Base-by-base conservation (phyloP, 768 basidiomycete species). In the Brasilioporus rufonigricans region DNA sequence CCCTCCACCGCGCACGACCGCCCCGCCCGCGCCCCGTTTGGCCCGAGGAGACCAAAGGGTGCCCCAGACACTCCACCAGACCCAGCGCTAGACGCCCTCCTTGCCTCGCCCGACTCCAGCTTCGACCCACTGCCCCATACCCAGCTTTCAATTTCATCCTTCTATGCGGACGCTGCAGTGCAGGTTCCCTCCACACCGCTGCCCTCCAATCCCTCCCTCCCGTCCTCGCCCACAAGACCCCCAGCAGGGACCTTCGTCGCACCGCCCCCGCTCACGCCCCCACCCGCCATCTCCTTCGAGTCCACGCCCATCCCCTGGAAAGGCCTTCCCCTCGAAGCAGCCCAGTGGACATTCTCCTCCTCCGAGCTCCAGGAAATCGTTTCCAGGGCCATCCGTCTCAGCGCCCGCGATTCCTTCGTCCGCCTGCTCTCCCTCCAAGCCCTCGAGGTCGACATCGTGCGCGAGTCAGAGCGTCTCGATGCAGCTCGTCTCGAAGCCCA, bases 381-480 rank as follows among this genome's bases (percentile, higher is more conserved):
- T 19, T 85, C 87, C 29, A 77, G 80, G 8, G 86, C 87, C 5
- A 88, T 91, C 59, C 81, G 86, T 14, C 73, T 80, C 19, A 87
- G 86, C 11, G 83, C 86, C 0, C 76, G 78, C 56, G 85, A 87
- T 55, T 84, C 85, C 3, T 87, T 84, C 61, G 81, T 91, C 47
- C 86, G 88, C 4, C 74, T 91, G 11, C 76, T 91, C 21, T 80
- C 87, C 13, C 59, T 81, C 14, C 80, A 86, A 14, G 79, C 80
- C 16, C 74, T 89, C 53, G 87, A 89, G 56, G 74, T 68, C 24
- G 77, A 76, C 56, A 73, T 90, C 4, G 80, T 82, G 0, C 73
- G 74, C 24, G 89, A 91, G 65, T 64, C 81, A 5, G 77, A 82
- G 51, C 78, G 85, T 0, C 76, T 91, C 19, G 75, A 81, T 21